Evolutionary conservation across 2,329 filamentous ascomycete genomes (phyloP), one percentile per base, ranked within the genome.

Genomic region (Sclerotinia trifoliorum): DNA sequence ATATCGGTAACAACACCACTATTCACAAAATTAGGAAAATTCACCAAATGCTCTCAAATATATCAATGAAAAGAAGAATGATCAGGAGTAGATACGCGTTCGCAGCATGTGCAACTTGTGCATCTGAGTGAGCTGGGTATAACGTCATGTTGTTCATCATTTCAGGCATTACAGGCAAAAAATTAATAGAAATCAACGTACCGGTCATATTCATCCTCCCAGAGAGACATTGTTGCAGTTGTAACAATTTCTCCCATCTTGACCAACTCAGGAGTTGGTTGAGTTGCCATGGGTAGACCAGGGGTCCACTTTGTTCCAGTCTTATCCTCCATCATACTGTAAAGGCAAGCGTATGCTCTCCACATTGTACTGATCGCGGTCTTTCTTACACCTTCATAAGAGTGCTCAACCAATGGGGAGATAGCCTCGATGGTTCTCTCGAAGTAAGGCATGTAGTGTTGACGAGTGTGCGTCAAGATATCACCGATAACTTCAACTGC

Each of bases 81-180:
- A 49, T 73, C 71, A 77, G 65, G 19, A 67, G 78, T 80, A 80
- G 81, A 84, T 81, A 87, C 90, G 93, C 83, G 81, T 96, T 95
- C 89, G 89, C 92, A 93, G 91, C 93, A 96, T 88, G 82, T 88
- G 88, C 91, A 88, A 82, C 83, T 86, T 82, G 83, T 86, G 92
- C 89, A 90, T 98, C 91, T 92, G 92, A 97, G 94, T 97, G 94
- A 97, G 94, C 94, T 97, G 94, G 93, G 94, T 94, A 87, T 94
- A 94, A 94, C 92, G 92, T 78, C 88, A 87, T 83, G 81, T 83
- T 86, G 84, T 81, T 97, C 93, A 97, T 97, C 93, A 93, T 89
- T 77, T 81, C 78, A 64, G 67, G 67, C 54, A 46, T 52, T 67
- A 42, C 39, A 17, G 61, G 67, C 71, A 68, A 52, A 75, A 71